Evolutionary conservation across 192 early-diverging fungal species (phyloP).

Genomic region (Dispira simplex): DNA sequence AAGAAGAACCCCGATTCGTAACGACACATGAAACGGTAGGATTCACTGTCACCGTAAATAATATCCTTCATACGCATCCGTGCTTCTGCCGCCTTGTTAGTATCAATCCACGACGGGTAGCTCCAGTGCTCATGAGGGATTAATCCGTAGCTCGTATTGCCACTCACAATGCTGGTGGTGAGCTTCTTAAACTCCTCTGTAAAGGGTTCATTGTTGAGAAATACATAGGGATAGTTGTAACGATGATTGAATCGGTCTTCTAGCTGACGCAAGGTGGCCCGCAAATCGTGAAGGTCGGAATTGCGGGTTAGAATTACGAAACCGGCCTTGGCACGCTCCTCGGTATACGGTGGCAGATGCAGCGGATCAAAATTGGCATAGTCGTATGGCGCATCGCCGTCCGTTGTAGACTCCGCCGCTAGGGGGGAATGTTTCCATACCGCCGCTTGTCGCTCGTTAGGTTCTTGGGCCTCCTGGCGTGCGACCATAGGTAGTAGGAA

Average conservation of each 20-base stretch:
- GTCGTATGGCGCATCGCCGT: not conserved
- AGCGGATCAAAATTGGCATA: conserved; percentile 1
- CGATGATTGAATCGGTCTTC: conserved; percentile 57
- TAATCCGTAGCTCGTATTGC: conserved; percentile 27
- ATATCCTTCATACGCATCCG: conserved; percentile 37
- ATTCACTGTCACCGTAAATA: conserved; percentile 40
- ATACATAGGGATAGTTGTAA: conserved; percentile 71
- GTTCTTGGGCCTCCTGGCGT: not conserved
- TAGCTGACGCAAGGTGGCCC: conserved; percentile 45
- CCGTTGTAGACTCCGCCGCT: not conserved
- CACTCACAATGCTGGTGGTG: conserved; percentile 16
- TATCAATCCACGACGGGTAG: conserved; percentile 54
- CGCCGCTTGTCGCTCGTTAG: not conserved
- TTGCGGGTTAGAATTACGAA: conserved; percentile 64
- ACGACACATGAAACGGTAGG: conserved; percentile 56
- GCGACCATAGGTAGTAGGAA: not conserved
- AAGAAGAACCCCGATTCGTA: conserved; percentile 67
- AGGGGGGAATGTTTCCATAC: too few species aligned
- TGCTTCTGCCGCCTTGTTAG: conserved; percentile 36
- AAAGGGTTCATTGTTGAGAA: conserved; percentile 67
- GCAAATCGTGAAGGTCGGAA: conserved; percentile 43
- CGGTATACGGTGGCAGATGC: conserved; percentile 2
- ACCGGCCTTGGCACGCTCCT: conserved; percentile 36
- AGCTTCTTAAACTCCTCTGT: conserved; percentile 46
- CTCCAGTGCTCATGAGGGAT: conserved; percentile 58